These are phyloP conservation scores for Berberis vulgaris DNA, from an alignment of 164 flowering plant species.

Conservation along the genomic window DNA sequence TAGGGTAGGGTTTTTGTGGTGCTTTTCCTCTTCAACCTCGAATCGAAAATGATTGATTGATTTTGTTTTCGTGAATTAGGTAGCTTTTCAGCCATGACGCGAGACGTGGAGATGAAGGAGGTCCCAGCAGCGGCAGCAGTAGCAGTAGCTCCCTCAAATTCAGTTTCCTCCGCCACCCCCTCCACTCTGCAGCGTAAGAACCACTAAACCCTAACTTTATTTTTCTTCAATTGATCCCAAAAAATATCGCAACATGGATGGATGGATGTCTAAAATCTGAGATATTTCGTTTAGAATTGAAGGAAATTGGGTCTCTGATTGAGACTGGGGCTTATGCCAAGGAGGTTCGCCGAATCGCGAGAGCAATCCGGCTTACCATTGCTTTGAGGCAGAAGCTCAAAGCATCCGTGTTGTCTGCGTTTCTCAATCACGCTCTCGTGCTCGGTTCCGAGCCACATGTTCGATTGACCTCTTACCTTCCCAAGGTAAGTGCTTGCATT, in stretches of 20 bases:
- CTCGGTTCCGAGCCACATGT: constrained; percentile 66
- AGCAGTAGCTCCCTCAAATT: constrained; percentile 38
- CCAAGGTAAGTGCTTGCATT: constrained; percentile 46
- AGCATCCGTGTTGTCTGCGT: constrained; percentile 45
- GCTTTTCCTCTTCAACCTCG: too few species aligned
- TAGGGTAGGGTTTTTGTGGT: too few species aligned
- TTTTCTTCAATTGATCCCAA: background rate
- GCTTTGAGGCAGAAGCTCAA: constrained; percentile 58
- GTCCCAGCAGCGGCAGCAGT: background rate
- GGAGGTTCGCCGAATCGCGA: constrained; percentile 60
- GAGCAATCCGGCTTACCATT: constrained; percentile 67
- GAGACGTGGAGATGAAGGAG: constrained; percentile 85
- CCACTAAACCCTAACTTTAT: background rate
- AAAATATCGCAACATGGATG: too few species aligned
- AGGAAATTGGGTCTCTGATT: constrained; percentile 57
- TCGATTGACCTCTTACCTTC: constrained; percentile 52
- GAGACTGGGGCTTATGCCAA: constrained; percentile 66
- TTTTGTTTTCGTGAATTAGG: too few species aligned
- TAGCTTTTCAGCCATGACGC: constrained; percentile 34
- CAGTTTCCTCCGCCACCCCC: constrained; percentile 34
- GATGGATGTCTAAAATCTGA: background rate
- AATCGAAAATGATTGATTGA: too few species aligned
- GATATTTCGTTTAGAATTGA: constrained; percentile 46
- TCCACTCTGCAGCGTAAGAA: constrained; percentile 56
- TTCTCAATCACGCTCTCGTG: constrained; percentile 46